Evolutionary conservation across 768 basidiomycete genomes (phyloP), one percentile per base, ranked within the genome.

Genomic region (Amanita rimosa): DNA sequence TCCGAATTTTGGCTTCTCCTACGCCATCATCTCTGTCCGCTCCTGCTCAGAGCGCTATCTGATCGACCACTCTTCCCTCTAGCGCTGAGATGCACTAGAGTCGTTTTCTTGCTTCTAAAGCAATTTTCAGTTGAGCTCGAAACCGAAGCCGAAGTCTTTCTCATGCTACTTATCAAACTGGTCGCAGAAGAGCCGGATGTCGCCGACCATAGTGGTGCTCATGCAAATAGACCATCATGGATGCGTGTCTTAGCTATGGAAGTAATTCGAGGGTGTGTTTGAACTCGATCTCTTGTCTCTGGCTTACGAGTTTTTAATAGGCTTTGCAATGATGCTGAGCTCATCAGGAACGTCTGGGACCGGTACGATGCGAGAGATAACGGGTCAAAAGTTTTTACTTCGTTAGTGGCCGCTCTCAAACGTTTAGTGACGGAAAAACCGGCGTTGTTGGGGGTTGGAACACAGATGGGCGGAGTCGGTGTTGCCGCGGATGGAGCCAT

Each of bases 161-260:
- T 93, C 9, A 78, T 77, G 66, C 67, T 85, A 26, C 68, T 87
- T 17, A 83, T 87, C 53, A 72, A 71, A 51, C 77, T 81, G 49
- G 70, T 83, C 40, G 69, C 74, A 27, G 76, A 83, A 10, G 82
- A 84, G 26, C 33, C 33, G 13, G 43, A 57, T n/a, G 52, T 55
- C 29, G 55, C 51, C 11, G 70, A 62, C 36, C 55, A 59, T 21
- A 51, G 21, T 35, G 29, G 37, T 2, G 10, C 57, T 57, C 66
- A 71, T 27, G 49, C 56, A 4, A 60, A 67, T 5, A 74, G 80
- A 24, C 87, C 91, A 1, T 62, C 71, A 26, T 98, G 94, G 93
- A 86, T 91, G 72, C 72, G 92, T 13, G 90, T 95, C 0, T 72
- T 98, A 7, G 83, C 90, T 1, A 82, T 95, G 81, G 94, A 98